These are phyloP conservation scores for Thielaviopsis ethacetica DNA, from an alignment of 2,329 filamentous ascomycete species.

Conservation along the genomic window DNA sequence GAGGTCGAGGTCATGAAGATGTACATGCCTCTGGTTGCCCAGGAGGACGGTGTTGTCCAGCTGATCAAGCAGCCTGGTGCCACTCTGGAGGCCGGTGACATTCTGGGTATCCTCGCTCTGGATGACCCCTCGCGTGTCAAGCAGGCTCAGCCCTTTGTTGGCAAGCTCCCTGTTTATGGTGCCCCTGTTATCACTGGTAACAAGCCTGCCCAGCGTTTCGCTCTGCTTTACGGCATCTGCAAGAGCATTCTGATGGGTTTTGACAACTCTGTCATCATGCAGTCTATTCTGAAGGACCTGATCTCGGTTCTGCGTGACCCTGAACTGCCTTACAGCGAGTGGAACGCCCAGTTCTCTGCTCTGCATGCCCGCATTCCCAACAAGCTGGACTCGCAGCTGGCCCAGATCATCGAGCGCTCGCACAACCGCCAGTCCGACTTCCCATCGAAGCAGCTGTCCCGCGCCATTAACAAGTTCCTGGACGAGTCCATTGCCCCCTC, in stretches of 20 bases:
- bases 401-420: conserved; percentile 72
- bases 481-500: conserved; percentile 63
- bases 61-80: conserved; percentile 98
- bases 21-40: conserved; percentile 96
- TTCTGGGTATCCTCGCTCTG: conserved; percentile 88
- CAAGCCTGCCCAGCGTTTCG: conserved; percentile 83
- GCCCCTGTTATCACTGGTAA: conserved; percentile 72
- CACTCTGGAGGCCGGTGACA: conserved; percentile 94
- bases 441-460: conserved; percentile 72
- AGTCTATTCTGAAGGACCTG: conserved; percentile 66
- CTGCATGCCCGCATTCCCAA: conserved; percentile 95
- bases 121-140: conserved; percentile 95
- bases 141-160: conserved; percentile 85
- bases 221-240: conserved; percentile 59
- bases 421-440: conserved; percentile 70
- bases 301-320: conserved; percentile 80
- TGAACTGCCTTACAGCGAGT: conserved; percentile 90
- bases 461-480: conserved; percentile 74
- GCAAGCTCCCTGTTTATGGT: conserved; percentile 74
- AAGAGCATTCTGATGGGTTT: conserved; percentile 82
- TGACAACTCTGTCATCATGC: conserved; percentile 97
- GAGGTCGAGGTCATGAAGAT: conserved; percentile 99
- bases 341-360: conserved; percentile 88
- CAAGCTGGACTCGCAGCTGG: conserved; percentile 70
- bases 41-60: conserved; percentile 91